A percentile compares a stretch with the other conserved stretches of the same genome.
Conservation (phyloP, 257 asterid genomes). For the Orobanche coerulescens region DNA sequence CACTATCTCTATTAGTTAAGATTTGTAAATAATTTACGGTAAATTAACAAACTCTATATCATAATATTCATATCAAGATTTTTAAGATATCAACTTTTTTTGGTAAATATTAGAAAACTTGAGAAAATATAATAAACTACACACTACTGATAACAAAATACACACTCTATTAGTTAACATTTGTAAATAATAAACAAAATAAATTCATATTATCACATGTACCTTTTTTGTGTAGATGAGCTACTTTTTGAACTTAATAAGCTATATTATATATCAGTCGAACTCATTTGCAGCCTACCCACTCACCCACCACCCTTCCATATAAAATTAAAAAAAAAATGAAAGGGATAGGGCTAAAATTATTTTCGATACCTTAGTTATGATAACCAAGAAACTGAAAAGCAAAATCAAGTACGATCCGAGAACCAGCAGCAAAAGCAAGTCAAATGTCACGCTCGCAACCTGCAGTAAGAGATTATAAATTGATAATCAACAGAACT, state of each 20-base stretch:
- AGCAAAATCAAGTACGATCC: conserved; percentile 73
- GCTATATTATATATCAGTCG: neutral
- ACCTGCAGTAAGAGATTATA: conserved; percentile 40
- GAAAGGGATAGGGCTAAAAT: neutral
- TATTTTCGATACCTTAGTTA: conserved; percentile 51
- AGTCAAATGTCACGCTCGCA: conserved; percentile 73
- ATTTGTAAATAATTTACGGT: no score
- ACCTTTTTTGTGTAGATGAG: neutral
- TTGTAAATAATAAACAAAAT: neutral
- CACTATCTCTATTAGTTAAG: no score
- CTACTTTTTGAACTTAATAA: neutral
- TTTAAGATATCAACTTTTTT: no score
- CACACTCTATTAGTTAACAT: no score
- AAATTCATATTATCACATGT: neutral
- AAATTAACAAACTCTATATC: no score
- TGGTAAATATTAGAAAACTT: neutral
- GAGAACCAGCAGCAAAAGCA: conserved; percentile 60
- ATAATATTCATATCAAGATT: no score
- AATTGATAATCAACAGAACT: neutral
- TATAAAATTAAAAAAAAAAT: neutral
- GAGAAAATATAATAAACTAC: neutral
- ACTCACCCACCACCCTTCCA: no score
- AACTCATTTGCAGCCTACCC: neutral
- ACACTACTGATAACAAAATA: no score
- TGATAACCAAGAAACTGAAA: conserved; percentile 60